A percentile compares a stretch with the other conserved stretches of the same genome.
Conservation (phyloP, 345 rosid genomes). For the Lenwebbia sp. region DNA sequence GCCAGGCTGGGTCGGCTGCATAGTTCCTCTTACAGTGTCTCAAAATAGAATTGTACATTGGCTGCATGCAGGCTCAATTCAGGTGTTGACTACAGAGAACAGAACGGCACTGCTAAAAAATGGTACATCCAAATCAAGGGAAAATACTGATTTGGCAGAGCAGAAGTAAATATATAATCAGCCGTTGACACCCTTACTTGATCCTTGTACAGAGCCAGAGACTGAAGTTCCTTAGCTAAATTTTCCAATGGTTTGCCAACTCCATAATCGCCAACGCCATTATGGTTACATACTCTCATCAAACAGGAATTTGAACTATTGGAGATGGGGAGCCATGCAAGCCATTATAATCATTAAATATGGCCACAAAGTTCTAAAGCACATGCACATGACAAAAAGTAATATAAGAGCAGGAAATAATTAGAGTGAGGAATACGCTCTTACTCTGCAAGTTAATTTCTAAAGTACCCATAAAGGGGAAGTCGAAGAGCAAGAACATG, state of each 20-base stretch:
- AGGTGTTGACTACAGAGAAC: neutral
- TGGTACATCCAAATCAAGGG: neutral
- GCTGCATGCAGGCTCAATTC: neutral
- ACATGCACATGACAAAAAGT: neutral
- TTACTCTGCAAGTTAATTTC: conserved; percentile 19
- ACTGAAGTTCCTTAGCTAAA: neutral
- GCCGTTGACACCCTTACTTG: neutral
- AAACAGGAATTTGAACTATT: neutral
- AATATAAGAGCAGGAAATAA: neutral
- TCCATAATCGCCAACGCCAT: neutral
- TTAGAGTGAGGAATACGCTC: neutral
- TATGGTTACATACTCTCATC: neutral
- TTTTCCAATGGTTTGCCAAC: neutral
- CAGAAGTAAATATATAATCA: neutral
- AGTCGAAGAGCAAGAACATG: conserved; percentile 21
- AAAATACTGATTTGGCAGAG: neutral
- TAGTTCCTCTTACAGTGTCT: neutral
- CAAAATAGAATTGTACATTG: neutral
- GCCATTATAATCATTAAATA: neutral
- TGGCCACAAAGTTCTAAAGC: neutral
- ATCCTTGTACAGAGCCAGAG: neutral
- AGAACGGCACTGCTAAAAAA: neutral
- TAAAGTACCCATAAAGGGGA: conserved; percentile 17
- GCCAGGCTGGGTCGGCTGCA: neutral
- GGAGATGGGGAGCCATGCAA: neutral